Conservation (phyloP, 169 alveolate species). For the Plasmodium ovale region DNA sequence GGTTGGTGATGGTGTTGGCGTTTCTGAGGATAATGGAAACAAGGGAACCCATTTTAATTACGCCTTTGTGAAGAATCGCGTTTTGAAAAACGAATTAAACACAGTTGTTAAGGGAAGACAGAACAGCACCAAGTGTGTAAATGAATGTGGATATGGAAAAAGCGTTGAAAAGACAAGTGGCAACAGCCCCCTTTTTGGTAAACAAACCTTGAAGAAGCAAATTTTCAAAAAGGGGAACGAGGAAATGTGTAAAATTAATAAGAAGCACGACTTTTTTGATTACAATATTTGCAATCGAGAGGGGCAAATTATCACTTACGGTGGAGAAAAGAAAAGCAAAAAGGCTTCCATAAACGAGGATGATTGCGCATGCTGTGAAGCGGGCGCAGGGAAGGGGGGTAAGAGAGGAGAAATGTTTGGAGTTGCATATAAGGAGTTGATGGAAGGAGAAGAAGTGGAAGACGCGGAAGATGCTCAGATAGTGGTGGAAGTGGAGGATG, state of each 20-base stretch:
- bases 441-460: too few species aligned
- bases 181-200: background rate
- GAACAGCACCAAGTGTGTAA: background rate
- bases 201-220: constrained; percentile 5
- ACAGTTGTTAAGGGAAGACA: background rate
- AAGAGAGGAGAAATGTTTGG: too few species aligned
- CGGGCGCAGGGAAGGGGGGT: too few species aligned
- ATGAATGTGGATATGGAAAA: background rate
- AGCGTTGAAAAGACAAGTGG: background rate
- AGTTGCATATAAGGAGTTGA: too few species aligned
- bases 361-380: background rate
- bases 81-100: background rate
- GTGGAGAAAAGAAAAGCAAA: background rate
- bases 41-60: background rate
- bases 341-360: background rate
- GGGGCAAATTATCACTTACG: background rate
- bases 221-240: background rate
- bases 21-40: background rate
- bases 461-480: too few species aligned
- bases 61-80: constrained; percentile 1
- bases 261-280: background rate
- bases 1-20: background rate
- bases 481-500: too few species aligned
- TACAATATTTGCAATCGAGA: background rate
- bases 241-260: constrained; percentile 8